phyloP scores from a whole-genome alignment of 108 stramenopile species.

The Nitzschia sp. region DNA sequence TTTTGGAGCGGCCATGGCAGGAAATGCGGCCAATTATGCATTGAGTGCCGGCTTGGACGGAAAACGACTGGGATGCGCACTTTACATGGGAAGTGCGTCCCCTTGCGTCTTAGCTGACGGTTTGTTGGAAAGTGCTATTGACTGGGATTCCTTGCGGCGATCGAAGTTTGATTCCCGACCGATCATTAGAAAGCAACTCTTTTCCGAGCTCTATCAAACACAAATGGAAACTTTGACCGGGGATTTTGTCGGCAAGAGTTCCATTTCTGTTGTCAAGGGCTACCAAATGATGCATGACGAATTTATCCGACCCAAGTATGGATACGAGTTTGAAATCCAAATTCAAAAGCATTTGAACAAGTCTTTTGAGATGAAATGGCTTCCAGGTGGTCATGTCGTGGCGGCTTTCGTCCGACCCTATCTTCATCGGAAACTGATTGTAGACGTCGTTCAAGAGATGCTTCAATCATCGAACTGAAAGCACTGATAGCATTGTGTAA shows the following conservation, averaged over 20 bases:
- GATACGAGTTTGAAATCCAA: background rate
- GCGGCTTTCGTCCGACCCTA: background rate
- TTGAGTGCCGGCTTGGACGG: background rate
- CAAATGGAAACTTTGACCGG: background rate
- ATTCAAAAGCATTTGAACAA: background rate
- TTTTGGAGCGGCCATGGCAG: slow-evolving; percentile 31
- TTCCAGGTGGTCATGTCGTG: background rate
- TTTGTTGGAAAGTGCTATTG: slow-evolving; percentile 7
- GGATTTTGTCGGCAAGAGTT: background rate
- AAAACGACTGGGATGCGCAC: slow-evolving; percentile 8
- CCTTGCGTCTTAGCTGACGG: slow-evolving; percentile 14
- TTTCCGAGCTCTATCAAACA: background rate
- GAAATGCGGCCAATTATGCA: slow-evolving; percentile 7
- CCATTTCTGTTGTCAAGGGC: slow-evolving; percentile 1
- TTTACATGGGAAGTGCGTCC: slow-evolving; percentile 17
- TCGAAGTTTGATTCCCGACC: background rate
- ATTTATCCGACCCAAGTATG: background rate
- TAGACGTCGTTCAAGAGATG: background rate
- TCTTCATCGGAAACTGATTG: slow-evolving; percentile 3
- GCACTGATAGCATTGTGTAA: no score
- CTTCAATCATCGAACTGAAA: background rate
- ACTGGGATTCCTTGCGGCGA: slow-evolving; percentile 16
- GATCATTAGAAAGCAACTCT: background rate
- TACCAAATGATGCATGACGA: slow-evolving; percentile 3
- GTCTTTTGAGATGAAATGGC: background rate